phyloP scores from a whole-genome alignment of 164 flowering plant genomes.

The Kalanchoe fedtschenkoi region DNA sequence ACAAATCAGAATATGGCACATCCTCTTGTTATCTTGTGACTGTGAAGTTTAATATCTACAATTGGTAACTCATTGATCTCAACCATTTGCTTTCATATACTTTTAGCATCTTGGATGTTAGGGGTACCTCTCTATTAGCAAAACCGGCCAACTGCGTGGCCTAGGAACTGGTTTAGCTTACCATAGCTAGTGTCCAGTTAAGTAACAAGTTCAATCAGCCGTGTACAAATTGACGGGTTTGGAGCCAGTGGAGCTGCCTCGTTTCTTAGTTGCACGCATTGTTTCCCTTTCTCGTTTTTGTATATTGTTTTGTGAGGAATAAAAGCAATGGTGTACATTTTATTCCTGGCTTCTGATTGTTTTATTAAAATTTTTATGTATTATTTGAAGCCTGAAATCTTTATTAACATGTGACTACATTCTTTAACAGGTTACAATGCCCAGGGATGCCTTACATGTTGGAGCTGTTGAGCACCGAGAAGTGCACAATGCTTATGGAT shows the following conservation, averaged over 20 bases:
- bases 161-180: no score
- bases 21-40: no score
- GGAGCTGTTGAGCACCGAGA: slow-evolving; percentile 92
- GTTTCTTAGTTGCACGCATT: not conserved
- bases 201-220: not conserved
- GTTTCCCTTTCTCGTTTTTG: not conserved
- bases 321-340: not conserved
- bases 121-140: no score
- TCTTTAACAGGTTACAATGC: slow-evolving; percentile 70
- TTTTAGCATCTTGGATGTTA: not conserved
- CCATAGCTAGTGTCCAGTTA: no score
- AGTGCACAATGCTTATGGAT: slow-evolving; percentile 92
- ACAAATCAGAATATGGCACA: no score
- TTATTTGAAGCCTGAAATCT: not conserved
- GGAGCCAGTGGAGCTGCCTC: not conserved
- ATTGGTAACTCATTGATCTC: not conserved
- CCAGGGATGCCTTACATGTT: slow-evolving; percentile 92
- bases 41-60: no score
- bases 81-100: not conserved
- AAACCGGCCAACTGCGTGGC: no score
- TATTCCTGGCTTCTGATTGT: not conserved
- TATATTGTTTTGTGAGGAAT: not conserved
- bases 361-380: not conserved
- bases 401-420: not conserved
- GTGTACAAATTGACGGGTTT: not conserved